phyloP scores from a whole-genome alignment of 306 rosid species.

The Lathyrus oleraceus region DNA sequence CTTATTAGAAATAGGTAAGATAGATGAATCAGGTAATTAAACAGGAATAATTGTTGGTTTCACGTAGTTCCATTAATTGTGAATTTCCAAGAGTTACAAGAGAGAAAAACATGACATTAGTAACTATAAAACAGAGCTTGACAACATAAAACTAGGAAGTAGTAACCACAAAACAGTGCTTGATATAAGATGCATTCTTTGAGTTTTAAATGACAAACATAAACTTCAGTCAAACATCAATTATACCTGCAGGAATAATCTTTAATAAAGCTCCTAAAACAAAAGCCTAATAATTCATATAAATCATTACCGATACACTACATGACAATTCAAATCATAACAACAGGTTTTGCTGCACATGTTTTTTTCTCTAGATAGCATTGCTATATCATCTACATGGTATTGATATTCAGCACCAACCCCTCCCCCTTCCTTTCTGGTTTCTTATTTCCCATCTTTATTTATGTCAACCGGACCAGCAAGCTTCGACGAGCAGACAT shows the following conservation, averaged over 20 bases:
- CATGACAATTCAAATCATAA: conserved; percentile 15
- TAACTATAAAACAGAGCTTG: not conserved
- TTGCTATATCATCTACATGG: conserved; percentile 25
- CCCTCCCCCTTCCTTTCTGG: conserved; percentile 2
- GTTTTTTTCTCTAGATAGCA: not conserved
- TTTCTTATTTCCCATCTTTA: conserved; percentile 32
- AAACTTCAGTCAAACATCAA: not conserved
- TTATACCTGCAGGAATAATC: not conserved
- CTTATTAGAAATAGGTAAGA: not conserved
- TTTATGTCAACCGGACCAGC: conserved; percentile 36
- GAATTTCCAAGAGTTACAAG: not conserved
- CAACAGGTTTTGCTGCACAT: not conserved
- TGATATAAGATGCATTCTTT: not conserved
- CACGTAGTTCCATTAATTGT: not conserved
- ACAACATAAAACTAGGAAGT: not conserved
- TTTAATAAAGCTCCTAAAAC: not conserved
- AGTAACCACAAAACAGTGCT: conserved; percentile 3
- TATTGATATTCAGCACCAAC: conserved; percentile 22
- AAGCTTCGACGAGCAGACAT: conserved; percentile 11
- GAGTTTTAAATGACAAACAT: not conserved
- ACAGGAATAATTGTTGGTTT: not conserved
- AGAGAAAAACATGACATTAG: not conserved
- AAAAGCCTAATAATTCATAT: not conserved
- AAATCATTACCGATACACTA: not conserved
- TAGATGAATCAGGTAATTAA: not conserved